Evolutionary conservation across 129 eudicot species (phyloP).

Genomic region (Pseudognaphalium luteoalbum): DNA sequence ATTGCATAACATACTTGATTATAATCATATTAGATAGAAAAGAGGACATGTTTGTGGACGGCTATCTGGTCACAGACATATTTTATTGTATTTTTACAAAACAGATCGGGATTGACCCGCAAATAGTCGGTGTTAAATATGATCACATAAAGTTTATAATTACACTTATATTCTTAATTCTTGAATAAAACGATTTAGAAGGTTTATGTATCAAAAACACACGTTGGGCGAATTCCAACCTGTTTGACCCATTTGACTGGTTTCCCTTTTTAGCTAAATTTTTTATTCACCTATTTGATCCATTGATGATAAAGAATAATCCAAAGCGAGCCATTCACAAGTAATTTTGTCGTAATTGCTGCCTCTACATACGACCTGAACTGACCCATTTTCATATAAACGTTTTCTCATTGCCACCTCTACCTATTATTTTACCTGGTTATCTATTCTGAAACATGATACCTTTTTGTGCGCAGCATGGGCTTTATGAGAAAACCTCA

Average conservation of each 20-base stretch:
- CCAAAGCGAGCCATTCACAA: background rate
- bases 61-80: background rate
- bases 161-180: background rate
- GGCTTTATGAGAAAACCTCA: slow-evolving; percentile 74
- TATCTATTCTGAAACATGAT: slow-evolving; percentile 26
- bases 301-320: background rate
- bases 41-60: background rate
- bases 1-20: slow-evolving; percentile 1
- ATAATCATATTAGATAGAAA: background rate
- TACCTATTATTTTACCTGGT: background rate
- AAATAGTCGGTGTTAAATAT: too few species aligned
- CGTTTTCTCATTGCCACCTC: too few species aligned
- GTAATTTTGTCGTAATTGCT: background rate
- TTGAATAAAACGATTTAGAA: background rate
- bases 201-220: background rate
- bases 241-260: background rate
- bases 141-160: too few species aligned
- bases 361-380: too few species aligned
- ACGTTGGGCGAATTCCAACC: background rate
- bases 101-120: too few species aligned
- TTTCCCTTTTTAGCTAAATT: background rate
- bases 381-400: too few species aligned
- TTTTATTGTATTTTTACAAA: too few species aligned
- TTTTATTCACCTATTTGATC: background rate
- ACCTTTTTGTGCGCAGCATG: slow-evolving; percentile 55